These are phyloP conservation scores for Fusarium burgessii DNA, from an alignment of 2,329 filamentous ascomycete species.

Conservation along the genomic window DNA sequence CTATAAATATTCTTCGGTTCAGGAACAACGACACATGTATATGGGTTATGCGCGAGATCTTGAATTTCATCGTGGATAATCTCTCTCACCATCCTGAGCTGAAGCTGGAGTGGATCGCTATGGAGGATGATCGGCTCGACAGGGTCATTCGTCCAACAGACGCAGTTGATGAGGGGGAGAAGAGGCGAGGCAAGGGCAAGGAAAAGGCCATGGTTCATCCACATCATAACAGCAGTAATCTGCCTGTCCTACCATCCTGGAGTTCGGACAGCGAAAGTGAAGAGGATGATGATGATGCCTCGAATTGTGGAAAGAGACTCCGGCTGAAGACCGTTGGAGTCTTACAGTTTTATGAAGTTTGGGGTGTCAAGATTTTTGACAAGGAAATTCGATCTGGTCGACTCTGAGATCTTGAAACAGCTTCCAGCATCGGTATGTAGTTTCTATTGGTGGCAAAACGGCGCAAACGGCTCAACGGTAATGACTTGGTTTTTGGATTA, in stretches of 20 bases:
- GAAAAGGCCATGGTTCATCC: slow-evolving; percentile 43
- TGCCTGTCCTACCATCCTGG: slow-evolving; percentile 48
- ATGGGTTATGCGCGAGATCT: slow-evolving; percentile 67
- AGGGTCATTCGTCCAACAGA: slow-evolving; percentile 60
- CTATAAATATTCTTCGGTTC: slow-evolving; percentile 67
- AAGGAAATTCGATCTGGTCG: slow-evolving; percentile 63
- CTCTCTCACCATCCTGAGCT: slow-evolving; percentile 66
- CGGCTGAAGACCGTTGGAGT: slow-evolving; percentile 54
- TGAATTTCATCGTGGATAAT: slow-evolving; percentile 69
- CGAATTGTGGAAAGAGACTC: slow-evolving; percentile 50
- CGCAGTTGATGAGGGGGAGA: slow-evolving; percentile 44
- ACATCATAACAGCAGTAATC: slow-evolving; percentile 32
- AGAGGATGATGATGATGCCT: slow-evolving; percentile 48
- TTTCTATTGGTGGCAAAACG: slow-evolving; percentile 19
- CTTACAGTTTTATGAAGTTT: slow-evolving; percentile 55
- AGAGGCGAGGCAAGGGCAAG: slow-evolving; percentile 53
- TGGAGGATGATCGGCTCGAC: slow-evolving; percentile 64
- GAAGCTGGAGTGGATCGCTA: slow-evolving; percentile 69
- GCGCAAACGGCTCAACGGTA: slow-evolving; percentile 16
- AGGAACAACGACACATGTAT: slow-evolving; percentile 67
- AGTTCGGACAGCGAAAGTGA: slow-evolving; percentile 53
- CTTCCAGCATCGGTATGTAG: neutral
- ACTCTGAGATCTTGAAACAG: slow-evolving; percentile 34
- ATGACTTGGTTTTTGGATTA: slow-evolving; percentile 10
- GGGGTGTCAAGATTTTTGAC: slow-evolving; percentile 68